Evolutionary conservation across 2,329 filamentous ascomycete genomes (phyloP).

Genomic region (Pseudogymnoascus sp.): DNA sequence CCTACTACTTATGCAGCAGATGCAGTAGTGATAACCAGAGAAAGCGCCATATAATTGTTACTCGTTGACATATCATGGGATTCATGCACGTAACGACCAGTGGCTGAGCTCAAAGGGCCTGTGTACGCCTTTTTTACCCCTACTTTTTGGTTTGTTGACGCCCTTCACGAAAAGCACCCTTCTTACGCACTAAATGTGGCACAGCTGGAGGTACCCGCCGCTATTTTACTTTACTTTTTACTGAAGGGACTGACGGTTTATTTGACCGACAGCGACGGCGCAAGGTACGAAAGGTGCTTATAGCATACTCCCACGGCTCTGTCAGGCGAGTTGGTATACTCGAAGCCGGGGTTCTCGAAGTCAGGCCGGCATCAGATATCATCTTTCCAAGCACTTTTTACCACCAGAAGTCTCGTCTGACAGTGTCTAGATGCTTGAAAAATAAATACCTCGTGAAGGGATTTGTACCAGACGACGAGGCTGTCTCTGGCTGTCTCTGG

Average conservation of each 20-base stretch:
- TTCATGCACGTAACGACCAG: neutral
- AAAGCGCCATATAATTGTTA: slow-evolving; percentile 5
- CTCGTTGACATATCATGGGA: slow-evolving; percentile 7
- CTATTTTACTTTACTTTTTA: neutral
- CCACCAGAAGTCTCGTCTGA: neutral
- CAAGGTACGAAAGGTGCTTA: neutral
- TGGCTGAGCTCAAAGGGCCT: neutral
- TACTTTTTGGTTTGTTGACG: neutral
- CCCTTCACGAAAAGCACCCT: neutral
- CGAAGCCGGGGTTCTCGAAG: neutral
- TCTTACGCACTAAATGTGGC: neutral
- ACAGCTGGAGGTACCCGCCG: slow-evolving; percentile 1
- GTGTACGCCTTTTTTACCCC: neutral
- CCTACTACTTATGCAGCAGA: neutral
- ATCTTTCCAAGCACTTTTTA: neutral
- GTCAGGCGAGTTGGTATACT: neutral
- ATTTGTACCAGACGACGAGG: slow-evolving; percentile 6
- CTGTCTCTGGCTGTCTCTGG: neutral
- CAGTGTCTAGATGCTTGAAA: neutral
- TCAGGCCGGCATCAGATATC: neutral
- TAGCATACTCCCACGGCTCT: neutral
- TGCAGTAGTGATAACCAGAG: neutral
- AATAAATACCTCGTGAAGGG: neutral
- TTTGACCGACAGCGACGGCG: neutral
- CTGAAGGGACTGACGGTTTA: neutral